A percentile compares a stretch with the other conserved stretches of the same genome.
phyloP scores from a whole-genome alignment of 805 yeast genomes.

The Kregervanrija fluxuum region DNA sequence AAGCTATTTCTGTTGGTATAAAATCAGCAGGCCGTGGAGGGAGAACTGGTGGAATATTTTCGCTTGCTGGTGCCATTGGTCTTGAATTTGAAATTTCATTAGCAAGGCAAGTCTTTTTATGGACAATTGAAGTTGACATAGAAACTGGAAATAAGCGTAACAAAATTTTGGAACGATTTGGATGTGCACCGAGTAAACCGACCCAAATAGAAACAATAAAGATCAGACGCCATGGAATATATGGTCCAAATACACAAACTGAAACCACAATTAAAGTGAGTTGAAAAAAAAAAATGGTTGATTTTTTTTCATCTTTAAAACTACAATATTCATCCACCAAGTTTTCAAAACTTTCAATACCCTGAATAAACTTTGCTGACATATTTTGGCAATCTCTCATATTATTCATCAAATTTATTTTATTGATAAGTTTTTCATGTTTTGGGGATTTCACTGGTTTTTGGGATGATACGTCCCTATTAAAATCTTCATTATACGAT shows the following conservation, averaged over 20 bases:
- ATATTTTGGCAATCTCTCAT: constrained; percentile 68
- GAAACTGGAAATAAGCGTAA: neutral
- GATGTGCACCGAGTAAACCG: constrained; percentile 47
- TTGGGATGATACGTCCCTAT: too few species aligned
- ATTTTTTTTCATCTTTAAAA: constrained; percentile 57
- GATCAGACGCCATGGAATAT: constrained; percentile 55
- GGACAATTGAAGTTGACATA: too few species aligned
- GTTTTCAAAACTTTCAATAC: constrained; percentile 44
- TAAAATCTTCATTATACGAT: too few species aligned
- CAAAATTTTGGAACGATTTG: constrained; percentile 29
- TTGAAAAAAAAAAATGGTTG: constrained; percentile 52
- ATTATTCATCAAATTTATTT: constrained; percentile 37
- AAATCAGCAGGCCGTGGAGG: too few species aligned
- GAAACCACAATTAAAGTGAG: constrained; percentile 32
- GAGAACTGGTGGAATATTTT: too few species aligned
- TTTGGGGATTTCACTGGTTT: too few species aligned
- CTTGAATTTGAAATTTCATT: neutral
- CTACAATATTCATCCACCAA: constrained; percentile 58
- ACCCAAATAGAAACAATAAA: constrained; percentile 55
- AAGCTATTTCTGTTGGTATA: too few species aligned
- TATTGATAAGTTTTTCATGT: neutral
- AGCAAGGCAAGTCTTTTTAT: too few species aligned
- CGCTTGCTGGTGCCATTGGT: neutral
- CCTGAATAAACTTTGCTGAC: constrained; percentile 46
- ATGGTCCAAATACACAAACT: constrained; percentile 37